Evolutionary conservation across 2,329 filamentous ascomycete species (phyloP), one percentile per base, ranked within the genome.

Genomic region (Fusarium hainanense): DNA sequence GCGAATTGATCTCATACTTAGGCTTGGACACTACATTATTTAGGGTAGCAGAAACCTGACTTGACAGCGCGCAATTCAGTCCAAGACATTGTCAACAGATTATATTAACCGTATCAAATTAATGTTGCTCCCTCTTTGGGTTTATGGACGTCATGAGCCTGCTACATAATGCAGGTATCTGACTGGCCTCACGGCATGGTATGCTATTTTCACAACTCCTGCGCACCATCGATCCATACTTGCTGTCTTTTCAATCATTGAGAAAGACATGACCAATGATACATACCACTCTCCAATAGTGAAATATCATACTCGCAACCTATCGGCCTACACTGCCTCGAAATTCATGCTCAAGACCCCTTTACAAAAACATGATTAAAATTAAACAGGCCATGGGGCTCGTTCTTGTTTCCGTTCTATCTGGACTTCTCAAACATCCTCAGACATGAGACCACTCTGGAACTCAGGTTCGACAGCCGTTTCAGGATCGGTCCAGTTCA

Each of bases 401-500:
- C 64, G 21, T 69, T 60, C 28, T 50, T 42, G 7, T 21, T 43
- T n/a, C 34, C 37, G 18, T 41, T n/a, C 54, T n/a, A 9, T 20
- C 32, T 50, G 12, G 20, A 21, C 16, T 18, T 7, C 21, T 64
- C 50, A 76, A 20, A 74, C 74, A 8, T 72, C 73, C 42, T 75
- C 73, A 37, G 44, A 51, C 28, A 75, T 43, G 21, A 74, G 66
- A 11, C 55, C 54, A 27, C 57, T 41, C 65, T 79, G 76, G 58
- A 77, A 77, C 41, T 80, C 76, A 14, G 72, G 66, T 32, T 81
- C 79, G 21, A 78, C 76, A 4, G 78, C 76, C 7, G 76, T 80
- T 54, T 81, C 79, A 20, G 76, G 72, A 32, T 82, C 79, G 28
- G 77, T 78, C 69, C 76, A 77, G 73, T 81, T 81, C 68, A 80